A percentile compares a stretch with the other conserved stretches of the same genome.
These are phyloP conservation scores for Fomitopsis schrenkii DNA, from an alignment of 1,284 basidiomycete genomes.

Conservation along the genomic window DNA sequence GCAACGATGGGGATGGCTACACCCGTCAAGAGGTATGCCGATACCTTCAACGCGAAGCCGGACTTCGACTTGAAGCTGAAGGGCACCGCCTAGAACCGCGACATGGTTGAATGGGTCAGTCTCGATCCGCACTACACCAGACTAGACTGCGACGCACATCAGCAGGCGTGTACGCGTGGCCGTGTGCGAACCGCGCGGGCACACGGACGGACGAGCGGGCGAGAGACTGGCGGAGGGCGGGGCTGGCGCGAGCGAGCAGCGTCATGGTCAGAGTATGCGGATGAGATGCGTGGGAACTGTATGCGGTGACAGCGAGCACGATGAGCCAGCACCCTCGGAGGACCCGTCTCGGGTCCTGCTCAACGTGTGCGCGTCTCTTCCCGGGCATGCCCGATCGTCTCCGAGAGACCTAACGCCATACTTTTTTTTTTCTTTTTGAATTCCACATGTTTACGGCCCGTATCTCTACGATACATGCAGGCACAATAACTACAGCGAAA, in stretches of 20 bases:
- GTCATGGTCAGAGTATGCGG: conserved; percentile 20
- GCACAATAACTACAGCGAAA: too few relatives aligned
- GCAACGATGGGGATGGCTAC: conserved; percentile 69
- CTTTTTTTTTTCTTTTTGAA: too few relatives aligned
- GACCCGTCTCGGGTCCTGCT: background rate
- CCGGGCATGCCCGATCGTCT: background rate
- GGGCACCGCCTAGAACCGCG: conserved; percentile 55
- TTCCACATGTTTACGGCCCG: too few relatives aligned
- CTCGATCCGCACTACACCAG: background rate
- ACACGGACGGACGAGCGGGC: conserved; percentile 19
- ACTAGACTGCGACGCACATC: conserved; percentile 42
- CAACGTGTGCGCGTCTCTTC: background rate
- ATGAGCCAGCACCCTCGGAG: background rate
- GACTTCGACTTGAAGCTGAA: conserved; percentile 58
- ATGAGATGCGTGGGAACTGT: conserved; percentile 14
- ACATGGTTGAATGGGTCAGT: background rate
- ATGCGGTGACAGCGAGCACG: background rate
- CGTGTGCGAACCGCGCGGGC: conserved; percentile 18
- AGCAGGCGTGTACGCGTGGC: conserved; percentile 41
- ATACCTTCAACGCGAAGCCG: conserved; percentile 56
- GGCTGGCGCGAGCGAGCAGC: conserved; percentile 26
- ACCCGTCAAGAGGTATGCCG: conserved; percentile 48
- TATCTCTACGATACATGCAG: too few relatives aligned
- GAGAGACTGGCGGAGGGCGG: conserved; percentile 25
- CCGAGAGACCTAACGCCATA: background rate